A percentile compares a stretch with the other conserved stretches of the same genome.
Conservation (phyloP, 139 green algal species). For the Raphidocelis subcapitata region DNA sequence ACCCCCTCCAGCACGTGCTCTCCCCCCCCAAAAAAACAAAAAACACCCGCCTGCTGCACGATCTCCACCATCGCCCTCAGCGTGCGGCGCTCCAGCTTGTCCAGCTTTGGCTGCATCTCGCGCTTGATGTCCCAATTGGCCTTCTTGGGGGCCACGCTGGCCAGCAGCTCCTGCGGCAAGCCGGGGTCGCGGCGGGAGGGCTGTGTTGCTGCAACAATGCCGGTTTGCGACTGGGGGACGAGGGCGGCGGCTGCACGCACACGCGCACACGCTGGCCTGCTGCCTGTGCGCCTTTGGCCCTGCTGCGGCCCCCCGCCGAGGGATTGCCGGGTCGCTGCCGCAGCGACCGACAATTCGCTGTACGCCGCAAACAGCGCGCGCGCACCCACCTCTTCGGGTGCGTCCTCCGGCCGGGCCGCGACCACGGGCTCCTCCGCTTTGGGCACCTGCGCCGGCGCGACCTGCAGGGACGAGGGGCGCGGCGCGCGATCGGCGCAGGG, state of each 20-base stretch:
- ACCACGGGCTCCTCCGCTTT: conserved; percentile 61
- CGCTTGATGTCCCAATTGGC: conserved; percentile 90
- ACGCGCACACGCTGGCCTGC: not conserved
- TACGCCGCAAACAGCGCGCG: too few relatives aligned
- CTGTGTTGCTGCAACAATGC: not conserved
- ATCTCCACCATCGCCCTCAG: conserved; percentile 77
- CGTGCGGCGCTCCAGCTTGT: conserved; percentile 78
- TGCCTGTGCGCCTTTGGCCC: not conserved
- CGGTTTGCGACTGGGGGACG: not conserved
- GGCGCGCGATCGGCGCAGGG: too few relatives aligned
- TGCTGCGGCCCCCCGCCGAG: not conserved
- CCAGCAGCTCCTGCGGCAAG: conserved; percentile 72
- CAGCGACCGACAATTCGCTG: too few relatives aligned
- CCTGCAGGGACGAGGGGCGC: conserved; percentile 12
- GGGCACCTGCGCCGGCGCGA: conserved; percentile 58
- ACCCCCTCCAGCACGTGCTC: too few relatives aligned
- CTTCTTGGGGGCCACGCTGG: conserved; percentile 86
- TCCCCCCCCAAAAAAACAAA: too few relatives aligned
- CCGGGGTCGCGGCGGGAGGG: not conserved
- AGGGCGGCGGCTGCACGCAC: not conserved
- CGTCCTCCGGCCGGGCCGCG: conserved; percentile 49
- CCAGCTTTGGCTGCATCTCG: conserved; percentile 74
- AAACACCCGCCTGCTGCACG: conserved; percentile 67
- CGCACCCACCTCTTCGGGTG: conserved; percentile 50
- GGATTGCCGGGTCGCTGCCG: too few relatives aligned